Evolutionary conservation across 1,284 basidiomycete species (phyloP), one percentile per base, ranked within the genome.

Genomic region (Moesziomyces aphidis): DNA sequence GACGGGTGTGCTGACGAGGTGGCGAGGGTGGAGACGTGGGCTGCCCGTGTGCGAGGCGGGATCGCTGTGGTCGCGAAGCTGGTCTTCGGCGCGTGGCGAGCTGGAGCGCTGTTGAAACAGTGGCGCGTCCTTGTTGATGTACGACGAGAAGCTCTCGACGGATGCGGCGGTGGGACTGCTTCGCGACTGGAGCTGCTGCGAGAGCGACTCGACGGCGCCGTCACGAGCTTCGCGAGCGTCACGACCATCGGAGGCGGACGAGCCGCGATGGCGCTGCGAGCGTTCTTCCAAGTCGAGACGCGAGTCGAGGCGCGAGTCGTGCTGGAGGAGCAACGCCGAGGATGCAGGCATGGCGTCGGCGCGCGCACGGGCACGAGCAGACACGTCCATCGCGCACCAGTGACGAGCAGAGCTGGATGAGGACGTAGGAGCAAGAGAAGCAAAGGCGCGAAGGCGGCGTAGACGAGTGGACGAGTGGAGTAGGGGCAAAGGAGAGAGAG

Each of bases 131-230:
- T 73, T 76, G 69, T 76, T 64, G 65, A 76, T 72, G 51, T 76
- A 76, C 36, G 73, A 76, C 22, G 73, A 76, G 56, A 76, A 76
- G 65, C 73, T 76, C 43, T 76, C 73, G 17, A 72, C 70, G 6
- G 73, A 76, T 45, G 69, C 73, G 52, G 69, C 70, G 17, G 73
- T 59, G 42, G 73, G 73, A 45, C 73, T 76, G 36, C 73, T 75
- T 50, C 56, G 57, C 7, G 49, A 45, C 11, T 63, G 61, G 43
- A 57, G 39, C 19, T 64, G 61, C 31, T 58, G 59, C 8, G 66
- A 55, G 9, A 61, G 64, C 50, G 65, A 58, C 26, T 22, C 34
- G 39, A 48, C 48, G 39, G 10, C 11, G 9, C 31, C 54, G 17
- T 28, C 26, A 6, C 26, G 26, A 28, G 26, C 26, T 7, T 28